A percentile compares a stretch with the other conserved stretches of the same genome.
These are phyloP conservation scores for Chaetomium fimeti DNA, from an alignment of 495 filamentous ascomycete genomes.

Conservation along the genomic window DNA sequence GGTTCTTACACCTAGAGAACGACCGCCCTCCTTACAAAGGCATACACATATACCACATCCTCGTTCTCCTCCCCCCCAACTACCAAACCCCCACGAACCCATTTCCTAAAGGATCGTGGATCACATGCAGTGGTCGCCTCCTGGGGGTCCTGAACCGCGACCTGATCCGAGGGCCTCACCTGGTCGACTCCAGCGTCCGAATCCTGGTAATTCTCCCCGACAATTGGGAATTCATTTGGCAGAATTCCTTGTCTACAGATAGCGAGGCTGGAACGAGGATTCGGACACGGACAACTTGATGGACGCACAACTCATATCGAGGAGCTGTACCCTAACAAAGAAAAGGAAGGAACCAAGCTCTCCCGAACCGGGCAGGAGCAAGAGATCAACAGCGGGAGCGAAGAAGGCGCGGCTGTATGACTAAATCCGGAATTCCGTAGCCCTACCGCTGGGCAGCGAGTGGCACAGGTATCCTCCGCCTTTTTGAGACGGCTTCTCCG, in stretches of 20 bases:
- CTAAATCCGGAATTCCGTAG: too few species aligned
- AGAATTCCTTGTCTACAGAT: conserved; percentile 3
- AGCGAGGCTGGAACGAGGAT: not conserved
- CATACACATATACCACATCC: conserved; percentile 6
- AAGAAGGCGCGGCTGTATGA: conserved; percentile 13
- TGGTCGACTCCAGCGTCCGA: conserved; percentile 6
- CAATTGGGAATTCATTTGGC: conserved; percentile 7
- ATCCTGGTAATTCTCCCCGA: conserved; percentile 9
- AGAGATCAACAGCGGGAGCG: conserved; percentile 7
- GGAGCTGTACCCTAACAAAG: not conserved
- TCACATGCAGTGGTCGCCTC: conserved; percentile 9
- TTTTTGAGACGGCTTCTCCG: too few species aligned
- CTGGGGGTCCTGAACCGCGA: conserved; percentile 8
- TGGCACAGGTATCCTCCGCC: too few species aligned
- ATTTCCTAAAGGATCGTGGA: conserved; percentile 5
- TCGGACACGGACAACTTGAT: not conserved
- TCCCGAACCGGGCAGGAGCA: conserved; percentile 10
- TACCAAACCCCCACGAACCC: not conserved
- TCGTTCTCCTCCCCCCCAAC: not conserved
- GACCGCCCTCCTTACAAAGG: conserved; percentile 7
- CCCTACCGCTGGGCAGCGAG: too few species aligned
- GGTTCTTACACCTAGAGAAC: conserved; percentile 9
- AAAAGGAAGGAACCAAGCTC: conserved; percentile 11
- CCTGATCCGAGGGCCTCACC: conserved; percentile 4
- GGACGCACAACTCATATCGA: conserved; percentile 8